These are phyloP conservation scores for Hemileccinum impolitum DNA, from an alignment of 768 basidiomycete genomes.

Conservation along the genomic window DNA sequence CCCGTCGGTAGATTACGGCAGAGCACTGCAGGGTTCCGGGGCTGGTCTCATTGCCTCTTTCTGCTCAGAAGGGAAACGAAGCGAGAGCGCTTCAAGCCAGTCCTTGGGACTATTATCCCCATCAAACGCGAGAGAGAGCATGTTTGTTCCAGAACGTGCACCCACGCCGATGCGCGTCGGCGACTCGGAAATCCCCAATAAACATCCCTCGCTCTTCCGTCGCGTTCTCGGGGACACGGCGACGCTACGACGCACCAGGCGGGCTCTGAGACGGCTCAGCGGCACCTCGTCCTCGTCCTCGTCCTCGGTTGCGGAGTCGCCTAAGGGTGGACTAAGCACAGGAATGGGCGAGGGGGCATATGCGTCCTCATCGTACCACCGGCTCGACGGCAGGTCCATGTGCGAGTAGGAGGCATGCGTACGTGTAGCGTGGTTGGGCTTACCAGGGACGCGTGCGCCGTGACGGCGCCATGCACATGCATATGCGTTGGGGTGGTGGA, in stretches of 20 bases:
- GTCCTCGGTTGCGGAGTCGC: constrained; percentile 5
- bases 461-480: constrained; percentile 17
- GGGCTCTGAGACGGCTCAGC: constrained; percentile 8
- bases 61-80: constrained; percentile 4
- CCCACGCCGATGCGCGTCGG: constrained; percentile 15
- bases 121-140: constrained; percentile 9
- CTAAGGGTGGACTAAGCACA: constrained; percentile 18
- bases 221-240: constrained; percentile 3
- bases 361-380: constrained; percentile 17
- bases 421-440: neutral
- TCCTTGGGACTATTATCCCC: constrained; percentile 5
- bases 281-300: constrained; percentile 19
- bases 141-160: neutral
- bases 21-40: neutral
- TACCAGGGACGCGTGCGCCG: constrained; percentile 16
- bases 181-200: constrained; percentile 10
- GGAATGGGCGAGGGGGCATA: constrained; percentile 11
- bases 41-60: neutral
- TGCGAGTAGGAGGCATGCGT: constrained; percentile 9
- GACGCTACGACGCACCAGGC: constrained; percentile 1
- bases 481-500: constrained; percentile 11
- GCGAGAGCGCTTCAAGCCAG: constrained; percentile 20
- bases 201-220: constrained; percentile 20
- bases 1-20: neutral
- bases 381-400: neutral